A percentile compares a stretch with the other conserved stretches of the same genome.
These are phyloP conservation scores for Peribolospora kevripleyi DNA, from an alignment of 768 basidiomycete species.

Conservation along the genomic window DNA sequence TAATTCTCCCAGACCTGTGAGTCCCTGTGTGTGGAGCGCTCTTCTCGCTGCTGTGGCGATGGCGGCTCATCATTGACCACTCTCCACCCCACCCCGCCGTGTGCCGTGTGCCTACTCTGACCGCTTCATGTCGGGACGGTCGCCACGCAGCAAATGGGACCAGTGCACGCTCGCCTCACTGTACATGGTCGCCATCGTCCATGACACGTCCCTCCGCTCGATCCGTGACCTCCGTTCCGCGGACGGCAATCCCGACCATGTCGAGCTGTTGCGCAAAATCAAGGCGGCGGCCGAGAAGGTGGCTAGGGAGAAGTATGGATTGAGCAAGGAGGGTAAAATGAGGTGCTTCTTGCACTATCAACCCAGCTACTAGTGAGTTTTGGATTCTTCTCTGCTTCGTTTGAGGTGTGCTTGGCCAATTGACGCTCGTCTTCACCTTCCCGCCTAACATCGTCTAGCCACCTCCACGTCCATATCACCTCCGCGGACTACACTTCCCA, in stretches of 20 bases:
- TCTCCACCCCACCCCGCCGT: too few species aligned
- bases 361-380: constrained; percentile 64
- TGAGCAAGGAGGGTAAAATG: constrained; percentile 32
- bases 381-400: neutral
- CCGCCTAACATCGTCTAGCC: neutral
- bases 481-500: constrained; percentile 39
- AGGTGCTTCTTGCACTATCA: constrained; percentile 83
- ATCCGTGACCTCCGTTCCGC: constrained; percentile 42
- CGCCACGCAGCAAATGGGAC: constrained; percentile 52
- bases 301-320: constrained; percentile 39
- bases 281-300: constrained; percentile 30
- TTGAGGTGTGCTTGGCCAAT: neutral
- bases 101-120: neutral
- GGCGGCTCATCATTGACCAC: too few species aligned
- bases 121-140: neutral
- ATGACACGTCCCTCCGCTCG: constrained; percentile 36
- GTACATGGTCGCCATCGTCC: constrained; percentile 60
- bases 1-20: constrained; percentile 65
- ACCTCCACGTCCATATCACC: constrained; percentile 24
- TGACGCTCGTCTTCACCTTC: too few species aligned
- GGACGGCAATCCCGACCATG: constrained; percentile 24
- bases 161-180: constrained; percentile 43
- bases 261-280: constrained; percentile 44
- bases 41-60: neutral
- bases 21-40: neutral